These are phyloP conservation scores for Priceomyces medius DNA, from an alignment of 805 yeast species.

Conservation along the genomic window DNA sequence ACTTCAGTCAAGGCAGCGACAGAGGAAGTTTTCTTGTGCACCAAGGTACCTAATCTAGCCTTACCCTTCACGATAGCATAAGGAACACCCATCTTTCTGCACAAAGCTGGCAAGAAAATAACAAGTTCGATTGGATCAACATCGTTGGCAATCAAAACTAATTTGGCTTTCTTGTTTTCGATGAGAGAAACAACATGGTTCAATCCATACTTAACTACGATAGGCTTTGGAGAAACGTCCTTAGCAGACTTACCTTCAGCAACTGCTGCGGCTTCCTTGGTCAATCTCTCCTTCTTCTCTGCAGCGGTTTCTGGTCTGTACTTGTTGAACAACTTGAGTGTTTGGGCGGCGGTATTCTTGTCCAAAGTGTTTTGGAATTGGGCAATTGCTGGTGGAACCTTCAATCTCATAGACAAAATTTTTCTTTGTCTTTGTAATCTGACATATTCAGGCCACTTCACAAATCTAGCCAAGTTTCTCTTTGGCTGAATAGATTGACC, in stretches of 20 bases:
- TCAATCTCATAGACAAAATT: conserved; percentile 89
- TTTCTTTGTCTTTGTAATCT: conserved; percentile 99
- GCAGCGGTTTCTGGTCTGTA: conserved; percentile 97
- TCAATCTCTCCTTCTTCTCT: conserved; percentile 98
- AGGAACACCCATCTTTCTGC: conserved; percentile 99
- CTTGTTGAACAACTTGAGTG: conserved; percentile 96
- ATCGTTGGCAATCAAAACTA: conserved; percentile 96
- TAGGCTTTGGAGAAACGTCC: conserved; percentile 96
- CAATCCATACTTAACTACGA: conserved; percentile 95
- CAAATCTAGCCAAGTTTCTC: conserved; percentile 94
- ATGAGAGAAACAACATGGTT: conserved; percentile 97
- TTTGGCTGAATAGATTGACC: conserved; percentile 96
- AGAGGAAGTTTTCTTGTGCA: conserved; percentile 95
- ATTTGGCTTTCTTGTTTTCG: conserved; percentile 98
- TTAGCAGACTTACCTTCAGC: conserved; percentile 97
- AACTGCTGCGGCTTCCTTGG: conserved; percentile 98
- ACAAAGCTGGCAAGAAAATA: conserved; percentile 95
- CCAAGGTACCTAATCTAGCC: conserved; percentile 54
- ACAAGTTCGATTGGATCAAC: conserved; percentile 99
- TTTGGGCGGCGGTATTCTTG: conserved; percentile 97
- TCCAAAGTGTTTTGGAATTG: conserved; percentile 96
- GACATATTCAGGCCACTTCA: conserved; percentile 98
- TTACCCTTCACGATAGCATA: conserved; percentile 45
- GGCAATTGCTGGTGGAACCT: conserved; percentile 98
- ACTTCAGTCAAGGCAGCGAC: conserved; percentile 98